Percentiles rank a stretch among this genome's conserved stretches.
phyloP scores from a whole-genome alignment of 2,329 filamentous ascomycete species.

The Dendryphion nanum region DNA sequence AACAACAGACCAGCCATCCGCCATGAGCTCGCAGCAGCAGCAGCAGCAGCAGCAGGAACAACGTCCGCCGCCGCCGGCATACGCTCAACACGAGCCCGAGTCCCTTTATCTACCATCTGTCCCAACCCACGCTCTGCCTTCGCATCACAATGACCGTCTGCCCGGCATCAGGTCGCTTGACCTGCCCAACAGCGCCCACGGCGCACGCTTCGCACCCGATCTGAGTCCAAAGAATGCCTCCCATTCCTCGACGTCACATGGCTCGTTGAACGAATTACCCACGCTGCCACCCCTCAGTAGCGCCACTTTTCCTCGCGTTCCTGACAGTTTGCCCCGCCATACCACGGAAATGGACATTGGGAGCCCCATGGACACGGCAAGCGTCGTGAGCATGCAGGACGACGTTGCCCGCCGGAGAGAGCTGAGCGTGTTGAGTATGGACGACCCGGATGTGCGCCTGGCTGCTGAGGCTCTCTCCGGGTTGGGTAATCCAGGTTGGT shows the following conservation, averaged over 20 bases:
- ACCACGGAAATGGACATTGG: slow-evolving; percentile 36
- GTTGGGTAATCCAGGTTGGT: slow-evolving; percentile 49
- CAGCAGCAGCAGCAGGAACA: slow-evolving; percentile 13
- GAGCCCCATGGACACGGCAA: slow-evolving; percentile 47
- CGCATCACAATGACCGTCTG: slow-evolving; percentile 29
- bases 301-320: slow-evolving; percentile 31
- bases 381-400: slow-evolving; percentile 43
- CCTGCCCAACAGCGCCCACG: slow-evolving; percentile 37
- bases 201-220: slow-evolving; percentile 29
- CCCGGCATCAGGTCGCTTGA: slow-evolving; percentile 47
- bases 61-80: slow-evolving; percentile 44
- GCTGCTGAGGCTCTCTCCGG: slow-evolving; percentile 52
- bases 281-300: slow-evolving; percentile 24
- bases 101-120: slow-evolving; percentile 43
- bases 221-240: slow-evolving; percentile 32
- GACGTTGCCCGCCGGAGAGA: slow-evolving; percentile 30
- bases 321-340: slow-evolving; percentile 24
- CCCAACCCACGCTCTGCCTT: slow-evolving; percentile 35
- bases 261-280: slow-evolving; percentile 18
- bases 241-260: slow-evolving; percentile 13
- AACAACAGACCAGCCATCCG: not conserved
- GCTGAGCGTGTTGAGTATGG: slow-evolving; percentile 46
- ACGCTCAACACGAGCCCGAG: slow-evolving; percentile 42
- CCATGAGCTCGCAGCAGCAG: slow-evolving; percentile 30
- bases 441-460: slow-evolving; percentile 49